These are phyloP conservation scores for Corylus americana DNA, from an alignment of 306 rosid genomes.

Conservation along the genomic window DNA sequence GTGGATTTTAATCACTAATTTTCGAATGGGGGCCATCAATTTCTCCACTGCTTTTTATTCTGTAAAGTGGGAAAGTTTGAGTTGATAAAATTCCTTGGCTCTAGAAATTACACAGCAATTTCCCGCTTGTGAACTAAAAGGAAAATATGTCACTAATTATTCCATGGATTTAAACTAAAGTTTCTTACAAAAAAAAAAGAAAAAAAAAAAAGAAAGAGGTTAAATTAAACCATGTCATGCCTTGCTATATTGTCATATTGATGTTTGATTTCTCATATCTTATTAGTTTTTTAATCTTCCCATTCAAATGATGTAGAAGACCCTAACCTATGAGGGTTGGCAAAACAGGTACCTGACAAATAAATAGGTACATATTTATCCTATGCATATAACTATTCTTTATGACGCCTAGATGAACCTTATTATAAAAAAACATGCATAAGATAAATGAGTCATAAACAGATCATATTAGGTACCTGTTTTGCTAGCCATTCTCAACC, in stretches of 20 bases:
- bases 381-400: no score
- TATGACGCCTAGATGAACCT: no score
- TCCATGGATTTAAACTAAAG: no score
- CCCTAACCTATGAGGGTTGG: not conserved
- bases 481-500: not conserved
- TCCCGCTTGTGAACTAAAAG: constrained; percentile 3
- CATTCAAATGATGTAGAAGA: not conserved
- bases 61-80: not conserved
- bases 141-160: not conserved
- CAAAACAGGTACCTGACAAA: no score
- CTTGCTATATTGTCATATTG: not conserved
- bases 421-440: no score
- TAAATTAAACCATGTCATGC: not conserved
- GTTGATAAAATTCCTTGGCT: constrained; percentile 5
- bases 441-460: no score
- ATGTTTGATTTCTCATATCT: no score
- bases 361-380: no score
- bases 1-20: not conserved
- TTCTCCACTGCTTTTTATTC: constrained; percentile 1
- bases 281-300: no score
- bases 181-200: no score
- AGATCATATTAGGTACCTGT: no score
- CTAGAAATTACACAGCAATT: constrained; percentile 22
- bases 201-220: not conserved
- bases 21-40: not conserved